Conservation (phyloP, 1,139 yeast species). For the Saccharomyces hybrid region DNA sequence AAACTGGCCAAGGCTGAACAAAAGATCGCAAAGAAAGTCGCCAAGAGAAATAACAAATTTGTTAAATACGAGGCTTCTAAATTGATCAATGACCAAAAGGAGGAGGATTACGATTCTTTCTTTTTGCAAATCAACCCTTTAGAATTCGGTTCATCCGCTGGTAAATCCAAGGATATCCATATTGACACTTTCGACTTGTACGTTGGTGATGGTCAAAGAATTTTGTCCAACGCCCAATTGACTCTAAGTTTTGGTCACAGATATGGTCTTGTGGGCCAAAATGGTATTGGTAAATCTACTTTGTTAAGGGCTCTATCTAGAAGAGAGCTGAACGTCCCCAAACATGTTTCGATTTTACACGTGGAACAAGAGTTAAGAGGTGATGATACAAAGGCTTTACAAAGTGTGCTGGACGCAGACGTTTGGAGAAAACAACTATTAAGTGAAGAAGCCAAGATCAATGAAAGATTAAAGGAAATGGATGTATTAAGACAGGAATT, state of each 20-base stretch:
- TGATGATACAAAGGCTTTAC: conserved; percentile 83
- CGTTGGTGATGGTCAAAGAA: conserved; percentile 93
- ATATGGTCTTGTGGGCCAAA: conserved; percentile 96
- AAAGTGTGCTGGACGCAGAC: conserved; percentile 94
- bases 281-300: conserved; percentile 99
- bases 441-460: conserved; percentile 65
- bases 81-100: conserved; percentile 53
- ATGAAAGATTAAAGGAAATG: conserved; percentile 67
- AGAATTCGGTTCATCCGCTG: conserved; percentile 84
- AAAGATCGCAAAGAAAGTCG: conserved; percentile 93
- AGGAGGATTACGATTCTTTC: conserved; percentile 85
- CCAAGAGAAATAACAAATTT: conserved; percentile 82
- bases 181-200: conserved; percentile 87
- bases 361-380: conserved; percentile 97
- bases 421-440: conserved; percentile 94
- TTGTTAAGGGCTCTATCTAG: conserved; percentile 81
- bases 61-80: conserved; percentile 89
- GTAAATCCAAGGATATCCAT: conserved; percentile 91
- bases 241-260: conserved; percentile 88
- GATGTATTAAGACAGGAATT: conserved; percentile 61
- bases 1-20: conserved; percentile 95
- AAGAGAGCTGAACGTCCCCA: conserved; percentile 89
- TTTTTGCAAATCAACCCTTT: conserved; percentile 91
- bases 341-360: conserved; percentile 88
- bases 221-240: conserved; percentile 78